Base-by-base conservation (phyloP, 192 early-diverging fungal species). In the Rhizophagus clarus region DNA sequence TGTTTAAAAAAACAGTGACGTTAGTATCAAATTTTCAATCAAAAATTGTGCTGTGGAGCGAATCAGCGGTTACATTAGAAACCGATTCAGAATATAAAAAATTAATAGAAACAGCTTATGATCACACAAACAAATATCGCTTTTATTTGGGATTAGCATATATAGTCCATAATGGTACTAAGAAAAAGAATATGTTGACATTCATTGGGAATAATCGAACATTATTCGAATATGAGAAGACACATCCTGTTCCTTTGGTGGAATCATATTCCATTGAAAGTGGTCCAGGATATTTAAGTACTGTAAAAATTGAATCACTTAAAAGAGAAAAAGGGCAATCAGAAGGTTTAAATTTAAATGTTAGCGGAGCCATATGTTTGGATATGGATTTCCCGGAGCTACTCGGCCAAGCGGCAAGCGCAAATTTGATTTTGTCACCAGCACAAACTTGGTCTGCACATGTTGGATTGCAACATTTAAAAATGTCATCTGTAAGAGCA, bases 381-480 rank as follows among this genome's bases (percentile, higher is more conserved):
- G 88, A 88, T 42, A 66, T 84, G 74, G 85, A 88, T 61, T 88
- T 88, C 17, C 83, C 82, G 1, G 79, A 83, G 28, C 77, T 87
- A 62, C 81, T 88, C 29, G 77, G 80, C 0, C 83, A 85, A 76
- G 84, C 84, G 6, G 45, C 67, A 20, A 20, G 22, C 1, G 77
- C 77, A 2, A 40, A 79, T 26, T 34, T 79, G 2, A 15, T 79
- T 14, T 20, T 79, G 1, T 71, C 67, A 2, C 77, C 77, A 1
- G 67, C 77, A 31, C 77, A 79, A 72, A 79, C 77, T 5, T 79
- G 67, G 68, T 69, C 67, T 0, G 12, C 68, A 0, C 22, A 12
- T 1, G 34, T 79, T 8, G 77, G 77, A 11, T 6, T 79, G 2
- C 63, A 79, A 12, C 77, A 79, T 56, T 24, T 79, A 24, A 26